Base-by-base conservation (phyloP, 2,329 filamentous ascomycete species). In the Alternaria brassicicola region DNA sequence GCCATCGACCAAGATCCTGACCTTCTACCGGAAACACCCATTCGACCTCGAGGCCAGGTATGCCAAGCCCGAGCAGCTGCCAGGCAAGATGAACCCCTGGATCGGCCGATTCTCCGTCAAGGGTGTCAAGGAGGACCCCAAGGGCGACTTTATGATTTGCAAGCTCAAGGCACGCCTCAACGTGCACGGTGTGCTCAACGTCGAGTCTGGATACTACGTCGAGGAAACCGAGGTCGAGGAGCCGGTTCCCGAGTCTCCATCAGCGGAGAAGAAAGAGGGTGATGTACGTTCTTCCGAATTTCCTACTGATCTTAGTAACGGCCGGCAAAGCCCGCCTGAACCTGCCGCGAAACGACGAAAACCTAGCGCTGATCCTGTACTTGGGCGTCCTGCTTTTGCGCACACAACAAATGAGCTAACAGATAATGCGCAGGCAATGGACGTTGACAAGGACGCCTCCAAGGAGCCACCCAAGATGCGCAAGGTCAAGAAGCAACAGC, bases 131-230 rank as follows among this genome's bases (percentile, higher is more conserved):
- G 90, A 92, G 38, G 92, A 96, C 75, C 86, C 89, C 67, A 93
- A 95, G 77, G 92, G 96, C 60, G 95, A 98, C 78, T 99, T 98
- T 80, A 98, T 99, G 94, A 96, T 98, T 74, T 99, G 95, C 89
- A 99, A 99, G 84, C 89, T 99, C 63, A 98, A 98, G 87, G 94
- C 95, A 46, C 89, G 95, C 64, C 87, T 99, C 55, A 99, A 99
- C 82, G 87, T 98, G 65, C 93, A 98, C 82, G 95, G 95, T 78
- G 87, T 99, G 59, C 84, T 99, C 67, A 98, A 98, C 76, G 90
- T 99, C 35, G 95, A 99, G 83, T 93, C 89, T 63, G 95, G 93
- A 61, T 99, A 99, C 84, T 98, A 92, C 73, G 95, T 99, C 52
- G 95, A 99, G 83, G 95, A 99, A 77, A 88, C 96, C 75, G 95